Evolutionary conservation across 495 filamentous ascomycete genomes (phyloP).

Genomic region (Aspergillus incahuasiensis): DNA sequence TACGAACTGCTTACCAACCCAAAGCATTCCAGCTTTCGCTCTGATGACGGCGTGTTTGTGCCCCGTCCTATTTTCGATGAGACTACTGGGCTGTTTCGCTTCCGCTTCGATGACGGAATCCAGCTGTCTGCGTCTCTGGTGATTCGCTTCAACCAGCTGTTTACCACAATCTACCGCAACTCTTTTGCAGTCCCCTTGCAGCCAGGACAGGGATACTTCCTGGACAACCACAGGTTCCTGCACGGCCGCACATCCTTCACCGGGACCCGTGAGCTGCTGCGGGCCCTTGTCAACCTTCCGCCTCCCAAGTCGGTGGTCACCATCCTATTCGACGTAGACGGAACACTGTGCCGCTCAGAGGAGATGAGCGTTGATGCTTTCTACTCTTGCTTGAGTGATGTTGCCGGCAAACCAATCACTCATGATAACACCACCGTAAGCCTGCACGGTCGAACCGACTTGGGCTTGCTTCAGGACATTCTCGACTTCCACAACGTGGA

Average conservation of each 20-base stretch:
- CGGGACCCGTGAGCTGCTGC: conserved; percentile 8
- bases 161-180: conserved; percentile 8
- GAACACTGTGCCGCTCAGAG: conserved; percentile 17
- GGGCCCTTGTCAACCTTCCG: conserved; percentile 9
- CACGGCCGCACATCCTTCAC: conserved; percentile 12
- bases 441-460: conserved; percentile 13
- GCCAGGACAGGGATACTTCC: conserved; percentile 11
- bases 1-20: conserved; percentile 6
- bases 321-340: conserved; percentile 13
- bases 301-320: conserved; percentile 4
- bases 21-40: conserved; percentile 9
- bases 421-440: conserved; percentile 13
- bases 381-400: conserved; percentile 13
- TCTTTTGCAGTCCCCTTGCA: conserved; percentile 5
- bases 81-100: conserved; percentile 6
- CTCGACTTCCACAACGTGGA: conserved; percentile 6
- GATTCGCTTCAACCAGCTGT: conserved; percentile 1
- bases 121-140: conserved; percentile 10
- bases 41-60: conserved; percentile 10
- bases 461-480: conserved; percentile 11
- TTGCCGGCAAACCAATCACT: conserved; percentile 11
- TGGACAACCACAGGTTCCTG: conserved; percentile 13
- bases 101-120: conserved; percentile 14
- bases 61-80: conserved; percentile 10
- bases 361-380: conserved; percentile 16